Base-by-base conservation (phyloP, 202 grass and related monocot species). In the Zizania palustris region DNA sequence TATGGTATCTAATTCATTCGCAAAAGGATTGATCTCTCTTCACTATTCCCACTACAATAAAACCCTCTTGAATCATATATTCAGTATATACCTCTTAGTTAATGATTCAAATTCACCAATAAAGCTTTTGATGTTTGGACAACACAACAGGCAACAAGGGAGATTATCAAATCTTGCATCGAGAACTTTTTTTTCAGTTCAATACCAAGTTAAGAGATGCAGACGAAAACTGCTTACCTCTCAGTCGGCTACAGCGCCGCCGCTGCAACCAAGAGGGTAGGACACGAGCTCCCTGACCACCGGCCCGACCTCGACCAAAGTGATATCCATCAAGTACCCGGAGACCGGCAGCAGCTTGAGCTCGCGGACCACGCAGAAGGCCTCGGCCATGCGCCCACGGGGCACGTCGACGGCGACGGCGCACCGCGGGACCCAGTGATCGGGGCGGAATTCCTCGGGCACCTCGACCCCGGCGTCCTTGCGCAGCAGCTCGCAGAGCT, bases 241-340 rank as follows among this genome's bases (percentile, higher is more conserved):
- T 87, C 67, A 88, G 18, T 88, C 86, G 7, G 82, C 85, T 83
- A 85, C 92, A 62, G 74, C 69, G 45, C 86, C 83, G 33, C 77
- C 75, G 44, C 82, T 76, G 35, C 81, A 85, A 1, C 95, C 91
- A 0, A 97, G 95, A 4, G 87, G 88, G 71, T 92, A 92, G 65
- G 95, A 94, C n/a, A 92, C 85, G 57, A 97, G 83, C 87, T 97
- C 95, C 77, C 87, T 87, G 6, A 94, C 87, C 1, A 74, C 63
- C 20, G 85, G 50, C n/a, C 70, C 76, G 16, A 90, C 83, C 87
- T 97, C 91, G 11, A 94, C 91, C 12, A 97, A 77, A 9, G 89
- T 91, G 43, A 97, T 94, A 75, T 97, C 91, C 95, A 94, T 92
- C 65, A 78, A 91, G 15, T 94, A 93, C 3, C 95, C 95, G 3